Percentiles rank a stretch among this genome's conserved stretches.
Evolutionary conservation across 2,329 filamentous ascomycete genomes (phyloP).

Genomic region (Torrubiellomyces zombiae): DNA sequence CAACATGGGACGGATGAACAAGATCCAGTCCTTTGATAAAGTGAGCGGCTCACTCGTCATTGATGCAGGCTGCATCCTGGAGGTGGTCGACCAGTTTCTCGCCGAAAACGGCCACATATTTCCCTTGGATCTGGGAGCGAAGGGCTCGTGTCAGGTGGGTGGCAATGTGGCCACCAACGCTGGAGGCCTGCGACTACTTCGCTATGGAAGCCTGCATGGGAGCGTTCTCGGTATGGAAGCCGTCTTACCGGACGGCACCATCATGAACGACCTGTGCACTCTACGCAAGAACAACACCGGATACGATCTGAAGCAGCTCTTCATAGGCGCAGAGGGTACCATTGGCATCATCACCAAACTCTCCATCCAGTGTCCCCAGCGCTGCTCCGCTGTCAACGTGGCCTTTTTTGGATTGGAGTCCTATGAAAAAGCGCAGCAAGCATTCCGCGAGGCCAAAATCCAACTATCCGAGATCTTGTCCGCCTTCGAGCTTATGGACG

Average conservation of each 20-base stretch:
- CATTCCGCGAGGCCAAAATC: slow-evolving; percentile 76
- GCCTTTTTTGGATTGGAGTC: slow-evolving; percentile 85
- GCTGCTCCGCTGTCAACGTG: slow-evolving; percentile 79
- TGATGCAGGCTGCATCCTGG: slow-evolving; percentile 82
- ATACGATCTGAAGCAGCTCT: slow-evolving; percentile 92
- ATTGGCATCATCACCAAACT: slow-evolving; percentile 87
- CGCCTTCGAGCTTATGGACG: slow-evolving; percentile 96
- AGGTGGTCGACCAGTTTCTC: slow-evolving; percentile 73
- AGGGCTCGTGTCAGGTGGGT: slow-evolving; percentile 91
- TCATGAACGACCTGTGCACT: slow-evolving; percentile 75
- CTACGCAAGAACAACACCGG: slow-evolving; percentile 98
- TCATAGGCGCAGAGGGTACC: slow-evolving; percentile 90
- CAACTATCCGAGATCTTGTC: slow-evolving; percentile 91
- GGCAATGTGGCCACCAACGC: slow-evolving; percentile 95
- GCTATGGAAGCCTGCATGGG: slow-evolving; percentile 89
- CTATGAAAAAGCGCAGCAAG: slow-evolving; percentile 73
- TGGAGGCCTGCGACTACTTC: slow-evolving; percentile 71
- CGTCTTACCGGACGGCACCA: slow-evolving; percentile 81
- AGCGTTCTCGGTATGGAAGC: slow-evolving; percentile 85
- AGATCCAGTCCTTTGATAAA: slow-evolving; percentile 81
- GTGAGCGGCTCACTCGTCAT: slow-evolving; percentile 80
- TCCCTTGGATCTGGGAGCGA: slow-evolving; percentile 91
- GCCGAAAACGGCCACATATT: slow-evolving; percentile 77
- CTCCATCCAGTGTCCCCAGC: slow-evolving; percentile 76
- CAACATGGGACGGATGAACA: slow-evolving; percentile 79